Base-by-base conservation (phyloP, 1,284 basidiomycete genomes). In the Rhodofomes roseus region DNA sequence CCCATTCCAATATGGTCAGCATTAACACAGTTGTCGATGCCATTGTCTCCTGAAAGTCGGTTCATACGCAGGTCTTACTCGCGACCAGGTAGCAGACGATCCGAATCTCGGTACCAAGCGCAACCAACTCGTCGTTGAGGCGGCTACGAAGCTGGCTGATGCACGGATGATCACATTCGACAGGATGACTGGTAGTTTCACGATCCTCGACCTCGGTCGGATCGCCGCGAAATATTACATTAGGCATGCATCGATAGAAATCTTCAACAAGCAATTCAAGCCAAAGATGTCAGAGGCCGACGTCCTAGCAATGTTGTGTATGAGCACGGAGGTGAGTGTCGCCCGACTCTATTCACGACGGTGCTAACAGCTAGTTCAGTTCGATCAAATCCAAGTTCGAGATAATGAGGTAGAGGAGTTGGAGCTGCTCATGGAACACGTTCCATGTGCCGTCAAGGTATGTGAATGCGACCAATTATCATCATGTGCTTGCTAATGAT, bases 191-290 rank as follows among this genome's bases (percentile, higher is more conserved):
- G 89, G 86, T 40, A 76, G 81, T 1, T 87, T 98, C 60, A 77
- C 80, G 2, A 87, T 92, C 63, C 94, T 92, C 14, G 95, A 98
- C 66, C 76, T 98, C 2, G 97, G 97, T 16, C 82, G 95, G 61
- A 96, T 99, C 66, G 96, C 97, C 0, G 95, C 96, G 2, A 95
- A 92, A 71, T 99, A 98, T 75, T 99, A 99, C 75, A 91, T 99
- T 65, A 85, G 90, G 37, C 80, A 93, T 73, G 79, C 85, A 55
- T 96, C 95, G 1, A 89, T 99, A 39, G 93, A 95, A 71, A 84
- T 92, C 3, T 99, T 97, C 80, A 95, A 95, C 76, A 76, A 86
- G 63, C 76, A 85, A 63, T 94, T 99, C 75, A 83, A 85, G 57
- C 82, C 88, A 1, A 85, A 79, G 61, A 98, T 99, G 95, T 87